A percentile compares a stretch with the other conserved stretches of the same genome.
phyloP scores from a whole-genome alignment of 352 stramenopile species.

The Saprolegnia diclina region DNA sequence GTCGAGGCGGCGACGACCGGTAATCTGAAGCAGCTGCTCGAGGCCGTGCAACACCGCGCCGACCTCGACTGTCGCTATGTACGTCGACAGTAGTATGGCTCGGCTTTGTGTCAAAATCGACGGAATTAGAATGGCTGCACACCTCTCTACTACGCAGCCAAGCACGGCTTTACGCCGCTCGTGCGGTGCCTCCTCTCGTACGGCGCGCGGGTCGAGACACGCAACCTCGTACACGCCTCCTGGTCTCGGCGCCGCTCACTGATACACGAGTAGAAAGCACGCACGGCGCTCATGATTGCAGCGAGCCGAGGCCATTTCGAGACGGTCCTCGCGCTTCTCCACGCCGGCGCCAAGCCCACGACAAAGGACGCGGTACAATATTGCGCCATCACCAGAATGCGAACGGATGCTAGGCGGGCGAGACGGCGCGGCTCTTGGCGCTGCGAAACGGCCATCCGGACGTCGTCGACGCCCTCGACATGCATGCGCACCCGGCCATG shows the following conservation, averaged over 20 bases:
- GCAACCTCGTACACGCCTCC: constrained; percentile 8
- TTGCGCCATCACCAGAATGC: background rate
- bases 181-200: constrained; percentile 8
- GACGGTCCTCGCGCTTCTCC: constrained; percentile 3
- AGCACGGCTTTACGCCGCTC: constrained; percentile 3
- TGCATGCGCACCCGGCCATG: background rate
- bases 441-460: constrained; percentile 14
- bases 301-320: constrained; percentile 8
- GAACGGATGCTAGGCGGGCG: background rate
- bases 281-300: constrained; percentile 28
- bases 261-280: constrained; percentile 8
- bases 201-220: constrained; percentile 7
- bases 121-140: constrained; percentile 18
- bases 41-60: constrained; percentile 1
- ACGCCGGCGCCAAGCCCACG: constrained; percentile 9
- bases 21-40: background rate
- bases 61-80: constrained; percentile 27
- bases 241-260: background rate
- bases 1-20: background rate
- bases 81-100: background rate
- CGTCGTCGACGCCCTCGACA: background rate
- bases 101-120: too few relatives aligned
- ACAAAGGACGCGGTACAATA: constrained; percentile 8
- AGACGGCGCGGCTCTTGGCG: constrained; percentile 7
- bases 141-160: constrained; percentile 19